These are phyloP conservation scores for Oryza brachyantha DNA, from an alignment of 176 grass and related monocot genomes.

Conservation along the genomic window DNA sequence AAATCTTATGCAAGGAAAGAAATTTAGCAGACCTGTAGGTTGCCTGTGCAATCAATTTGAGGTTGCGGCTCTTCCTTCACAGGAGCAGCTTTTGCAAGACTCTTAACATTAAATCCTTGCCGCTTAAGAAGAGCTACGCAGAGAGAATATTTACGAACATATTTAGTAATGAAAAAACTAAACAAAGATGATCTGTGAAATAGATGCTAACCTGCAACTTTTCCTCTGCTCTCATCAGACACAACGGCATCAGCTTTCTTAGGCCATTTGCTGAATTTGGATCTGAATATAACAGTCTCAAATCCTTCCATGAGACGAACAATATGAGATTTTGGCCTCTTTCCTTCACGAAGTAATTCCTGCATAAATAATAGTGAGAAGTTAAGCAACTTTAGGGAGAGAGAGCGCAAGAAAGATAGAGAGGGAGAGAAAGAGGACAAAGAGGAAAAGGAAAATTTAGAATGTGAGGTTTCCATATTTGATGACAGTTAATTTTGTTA, in stretches of 20 bases:
- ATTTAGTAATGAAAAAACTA: slow-evolving; percentile 7
- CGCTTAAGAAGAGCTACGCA: slow-evolving; percentile 84
- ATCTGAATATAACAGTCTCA: slow-evolving; percentile 82
- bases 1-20: slow-evolving; percentile 35
- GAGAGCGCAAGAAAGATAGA: neutral
- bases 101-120: slow-evolving; percentile 92
- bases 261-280: slow-evolving; percentile 91
- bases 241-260: slow-evolving; percentile 88
- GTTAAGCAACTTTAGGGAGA: neutral
- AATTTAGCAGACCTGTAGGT: slow-evolving; percentile 66
- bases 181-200: slow-evolving; percentile 5
- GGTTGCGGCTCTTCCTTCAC: slow-evolving; percentile 88
- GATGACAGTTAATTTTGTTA: neutral
- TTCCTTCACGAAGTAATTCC: slow-evolving; percentile 70
- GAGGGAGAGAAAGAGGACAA: neutral
- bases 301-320: slow-evolving; percentile 97
- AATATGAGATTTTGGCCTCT: slow-evolving; percentile 65
- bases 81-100: slow-evolving; percentile 75
- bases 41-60: slow-evolving; percentile 97
- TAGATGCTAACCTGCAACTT: slow-evolving; percentile 82
- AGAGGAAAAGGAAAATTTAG: neutral
- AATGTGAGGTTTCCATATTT: neutral
- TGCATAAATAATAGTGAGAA: slow-evolving; percentile 35
- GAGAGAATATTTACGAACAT: slow-evolving; percentile 12
- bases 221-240: slow-evolving; percentile 93